A percentile compares a stretch with the other conserved stretches of the same genome.
phyloP scores from a whole-genome alignment of 2,329 filamentous ascomycete genomes.

The Talaromyces funiculosus region DNA sequence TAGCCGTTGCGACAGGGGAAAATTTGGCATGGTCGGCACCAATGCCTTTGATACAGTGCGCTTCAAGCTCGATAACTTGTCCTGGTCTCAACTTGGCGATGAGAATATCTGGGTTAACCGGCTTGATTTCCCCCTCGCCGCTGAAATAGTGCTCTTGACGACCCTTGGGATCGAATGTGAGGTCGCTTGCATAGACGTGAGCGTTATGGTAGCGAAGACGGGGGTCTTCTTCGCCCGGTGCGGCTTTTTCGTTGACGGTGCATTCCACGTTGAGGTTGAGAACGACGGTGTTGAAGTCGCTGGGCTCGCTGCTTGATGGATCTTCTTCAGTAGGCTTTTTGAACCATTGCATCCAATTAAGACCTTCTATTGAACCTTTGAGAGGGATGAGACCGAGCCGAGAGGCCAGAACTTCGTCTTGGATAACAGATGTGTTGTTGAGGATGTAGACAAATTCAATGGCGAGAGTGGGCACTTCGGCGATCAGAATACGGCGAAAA shows the following conservation, averaged over 20 bases:
- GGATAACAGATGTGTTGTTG: conserved; percentile 96
- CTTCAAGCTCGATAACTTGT: conserved; percentile 76
- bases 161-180: conserved; percentile 71
- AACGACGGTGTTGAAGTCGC: conserved; percentile 81
- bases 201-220: conserved; percentile 79
- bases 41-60: conserved; percentile 93
- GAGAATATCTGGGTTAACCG: conserved; percentile 86
- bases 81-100: conserved; percentile 89
- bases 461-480: conserved; percentile 89
- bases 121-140: conserved; percentile 61
- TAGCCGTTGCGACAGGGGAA: conserved; percentile 90
- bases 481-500: conserved; percentile 90
- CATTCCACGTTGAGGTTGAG: conserved; percentile 74
- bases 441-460: conserved; percentile 90
- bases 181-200: conserved; percentile 72
- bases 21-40: conserved; percentile 96
- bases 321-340: conserved; percentile 64
- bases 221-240: conserved; percentile 70
- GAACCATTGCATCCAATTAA: conserved; percentile 79
- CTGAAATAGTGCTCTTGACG: conserved; percentile 63
- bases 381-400: conserved; percentile 87
- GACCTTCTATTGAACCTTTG: conserved; percentile 67
- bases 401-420: conserved; percentile 92
- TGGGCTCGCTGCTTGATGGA: conserved; percentile 48
- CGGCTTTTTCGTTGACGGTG: conserved; percentile 68